A percentile compares a stretch with the other conserved stretches of the same genome.
phyloP scores from a whole-genome alignment of 495 filamentous ascomycete genomes.

The Xylaria castorea region DNA sequence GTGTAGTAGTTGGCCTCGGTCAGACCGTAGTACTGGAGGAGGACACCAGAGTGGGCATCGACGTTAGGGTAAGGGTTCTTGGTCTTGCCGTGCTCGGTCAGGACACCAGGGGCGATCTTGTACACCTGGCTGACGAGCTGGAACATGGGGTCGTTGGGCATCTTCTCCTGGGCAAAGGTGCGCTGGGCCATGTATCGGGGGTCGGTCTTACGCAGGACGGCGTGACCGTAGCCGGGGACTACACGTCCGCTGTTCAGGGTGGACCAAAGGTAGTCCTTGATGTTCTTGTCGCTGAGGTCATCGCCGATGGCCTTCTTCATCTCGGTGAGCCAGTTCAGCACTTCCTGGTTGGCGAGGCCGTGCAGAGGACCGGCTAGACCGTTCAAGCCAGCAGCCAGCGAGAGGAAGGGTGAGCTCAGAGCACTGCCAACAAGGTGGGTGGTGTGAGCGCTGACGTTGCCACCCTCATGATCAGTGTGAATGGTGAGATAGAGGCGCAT shows the following conservation, averaged over 20 bases:
- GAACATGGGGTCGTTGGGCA: constrained; percentile 98
- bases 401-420: constrained; percentile 96
- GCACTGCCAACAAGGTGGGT: constrained; percentile 97
- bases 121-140: constrained; percentile 98
- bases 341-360: constrained; percentile 99
- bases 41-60: constrained; percentile 87
- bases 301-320: constrained; percentile 97
- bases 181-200: constrained; percentile 98
- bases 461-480: constrained; percentile 98
- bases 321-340: constrained; percentile 97
- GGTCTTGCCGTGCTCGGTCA: constrained; percentile 99
- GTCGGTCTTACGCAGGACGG: constrained; percentile 98
- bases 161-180: constrained; percentile 86
- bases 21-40: constrained; percentile 98
- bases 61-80: constrained; percentile 72
- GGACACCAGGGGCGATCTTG: constrained; percentile 97
- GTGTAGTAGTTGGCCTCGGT: constrained; percentile 99
- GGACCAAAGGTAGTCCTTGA: constrained; percentile 97
- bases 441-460: constrained; percentile 97
- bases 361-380: constrained; percentile 97
- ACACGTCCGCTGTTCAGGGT: constrained; percentile 95
- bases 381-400: constrained; percentile 93
- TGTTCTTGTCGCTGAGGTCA: constrained; percentile 91
- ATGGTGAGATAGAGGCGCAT: constrained; percentile 99
- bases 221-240: constrained; percentile 97